Evolutionary conservation across 306 rosid species (phyloP).

Genomic region (Cucurbita moschata): DNA sequence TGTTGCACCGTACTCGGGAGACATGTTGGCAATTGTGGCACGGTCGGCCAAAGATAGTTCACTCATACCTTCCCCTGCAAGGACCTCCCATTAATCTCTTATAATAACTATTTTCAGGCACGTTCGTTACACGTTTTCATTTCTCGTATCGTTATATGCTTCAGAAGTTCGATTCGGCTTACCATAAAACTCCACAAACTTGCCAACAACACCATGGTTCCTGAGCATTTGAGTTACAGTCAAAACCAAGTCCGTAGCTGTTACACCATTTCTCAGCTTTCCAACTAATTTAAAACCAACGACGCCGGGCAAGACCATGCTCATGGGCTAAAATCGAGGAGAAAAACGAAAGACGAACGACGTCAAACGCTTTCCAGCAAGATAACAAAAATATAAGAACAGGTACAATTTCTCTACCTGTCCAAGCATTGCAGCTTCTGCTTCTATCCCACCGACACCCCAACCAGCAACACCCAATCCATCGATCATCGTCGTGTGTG

Average conservation of each 20-base stretch:
- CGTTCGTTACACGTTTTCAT: background rate
- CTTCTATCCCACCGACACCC: slow-evolving; percentile 99
- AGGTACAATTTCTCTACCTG: slow-evolving; percentile 36
- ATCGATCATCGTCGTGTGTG: slow-evolving; percentile 97
- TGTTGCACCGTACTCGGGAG: slow-evolving; percentile 94
- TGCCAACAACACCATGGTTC: slow-evolving; percentile 96
- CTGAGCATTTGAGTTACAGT: slow-evolving; percentile 91
- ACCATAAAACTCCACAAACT: slow-evolving; percentile 94
- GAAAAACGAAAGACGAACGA: background rate
- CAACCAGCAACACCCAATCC: slow-evolving; percentile 99
- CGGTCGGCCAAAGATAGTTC: slow-evolving; percentile 81
- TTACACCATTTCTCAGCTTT: slow-evolving; percentile 71
- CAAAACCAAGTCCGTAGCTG: slow-evolving; percentile 94
- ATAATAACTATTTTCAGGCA: background rate
- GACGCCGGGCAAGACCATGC: slow-evolving; percentile 98
- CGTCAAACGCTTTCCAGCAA: background rate
- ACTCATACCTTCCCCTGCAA: background rate
- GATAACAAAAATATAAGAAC: background rate
- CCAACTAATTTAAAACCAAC: slow-evolving; percentile 84
- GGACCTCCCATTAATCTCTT: background rate
- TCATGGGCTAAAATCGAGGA: slow-evolving; percentile 60
- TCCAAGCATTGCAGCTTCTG: slow-evolving; percentile 97
- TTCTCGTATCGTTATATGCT: background rate
- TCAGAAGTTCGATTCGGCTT: background rate
- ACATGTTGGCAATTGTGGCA: slow-evolving; percentile 96